Evolutionary conservation across 129 eudicot species (phyloP).

Genomic region (Ambrosia artemisiifolia): DNA sequence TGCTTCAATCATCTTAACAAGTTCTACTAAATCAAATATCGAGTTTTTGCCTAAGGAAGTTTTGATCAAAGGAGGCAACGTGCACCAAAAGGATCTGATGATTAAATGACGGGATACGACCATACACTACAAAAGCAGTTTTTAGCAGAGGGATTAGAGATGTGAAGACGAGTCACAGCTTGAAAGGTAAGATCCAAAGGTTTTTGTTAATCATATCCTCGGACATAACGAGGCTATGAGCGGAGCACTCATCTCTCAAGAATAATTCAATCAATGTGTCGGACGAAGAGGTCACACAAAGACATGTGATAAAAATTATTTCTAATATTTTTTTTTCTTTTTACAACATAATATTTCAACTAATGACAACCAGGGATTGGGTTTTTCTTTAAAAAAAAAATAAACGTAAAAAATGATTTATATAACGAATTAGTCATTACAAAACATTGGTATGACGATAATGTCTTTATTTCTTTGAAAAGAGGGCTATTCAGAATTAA

Average conservation of each 20-base stretch:
- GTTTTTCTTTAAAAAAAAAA: too few relatives aligned
- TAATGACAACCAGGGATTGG: too few relatives aligned
- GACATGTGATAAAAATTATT: neutral
- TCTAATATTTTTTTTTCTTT: neutral
- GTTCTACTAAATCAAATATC: neutral
- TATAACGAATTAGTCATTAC: too few relatives aligned
- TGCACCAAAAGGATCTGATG: neutral
- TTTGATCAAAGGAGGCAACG: neutral
- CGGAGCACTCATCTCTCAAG: neutral
- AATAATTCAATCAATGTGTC: neutral
- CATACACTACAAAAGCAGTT: neutral
- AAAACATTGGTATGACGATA: too few relatives aligned
- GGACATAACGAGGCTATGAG: neutral
- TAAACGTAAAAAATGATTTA: too few relatives aligned
- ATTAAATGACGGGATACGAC: neutral
- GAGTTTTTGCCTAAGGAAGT: neutral
- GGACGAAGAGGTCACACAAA: neutral
- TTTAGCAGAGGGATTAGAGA: neutral
- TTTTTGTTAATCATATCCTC: too few relatives aligned
- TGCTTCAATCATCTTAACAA: neutral
- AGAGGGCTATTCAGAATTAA: too few relatives aligned
- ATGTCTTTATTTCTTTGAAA: too few relatives aligned
- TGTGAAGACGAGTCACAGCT: neutral
- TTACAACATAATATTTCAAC: too few relatives aligned
- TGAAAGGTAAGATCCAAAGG: neutral